These are phyloP conservation scores for Auxenochlorella pyrenoidosa DNA, from an alignment of 139 green algal genomes.

Conservation along the genomic window DNA sequence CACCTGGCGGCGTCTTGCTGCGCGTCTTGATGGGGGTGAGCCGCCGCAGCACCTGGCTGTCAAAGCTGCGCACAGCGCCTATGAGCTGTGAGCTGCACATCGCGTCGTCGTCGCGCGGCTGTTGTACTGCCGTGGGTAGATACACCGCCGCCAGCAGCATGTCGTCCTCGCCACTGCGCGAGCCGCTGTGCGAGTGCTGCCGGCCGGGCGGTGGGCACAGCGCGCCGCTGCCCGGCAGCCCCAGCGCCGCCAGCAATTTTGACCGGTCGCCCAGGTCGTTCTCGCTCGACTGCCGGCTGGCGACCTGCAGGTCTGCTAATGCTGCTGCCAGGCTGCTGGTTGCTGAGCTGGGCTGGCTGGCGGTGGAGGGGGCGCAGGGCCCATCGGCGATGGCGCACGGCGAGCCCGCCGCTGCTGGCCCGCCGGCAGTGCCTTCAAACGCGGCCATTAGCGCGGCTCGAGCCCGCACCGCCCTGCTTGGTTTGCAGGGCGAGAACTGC, in stretches of 20 bases:
- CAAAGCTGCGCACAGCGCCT: background rate
- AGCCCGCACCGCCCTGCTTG: background rate
- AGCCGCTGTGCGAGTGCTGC: background rate
- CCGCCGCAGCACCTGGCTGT: background rate
- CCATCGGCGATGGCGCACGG: background rate
- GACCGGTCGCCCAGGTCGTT: constrained; percentile 3
- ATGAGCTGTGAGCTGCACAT: constrained; percentile 2
- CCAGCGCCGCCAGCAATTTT: background rate
- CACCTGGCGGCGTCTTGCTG: background rate
- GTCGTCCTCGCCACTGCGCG: background rate
- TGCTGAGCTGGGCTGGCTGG: constrained; percentile 33
- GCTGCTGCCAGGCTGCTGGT: constrained; percentile 25
- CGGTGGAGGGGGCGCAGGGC: background rate
- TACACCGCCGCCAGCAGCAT: background rate
- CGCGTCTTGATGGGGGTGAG: constrained; percentile 37
- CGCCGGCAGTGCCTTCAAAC: background rate
- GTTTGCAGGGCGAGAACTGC: constrained; percentile 19
- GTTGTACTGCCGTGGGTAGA: background rate
- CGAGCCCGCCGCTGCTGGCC: background rate
- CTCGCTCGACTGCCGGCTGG: constrained; percentile 15
- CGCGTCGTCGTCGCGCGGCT: background rate
- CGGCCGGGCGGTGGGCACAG: background rate
- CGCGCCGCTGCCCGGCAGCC: background rate
- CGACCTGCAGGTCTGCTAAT: constrained; percentile 20
- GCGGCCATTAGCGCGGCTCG: background rate